A percentile compares a stretch with the other conserved stretches of the same genome.
These are phyloP conservation scores for Penicillium argentinense DNA, from an alignment of 495 filamentous ascomycete genomes.

Conservation along the genomic window DNA sequence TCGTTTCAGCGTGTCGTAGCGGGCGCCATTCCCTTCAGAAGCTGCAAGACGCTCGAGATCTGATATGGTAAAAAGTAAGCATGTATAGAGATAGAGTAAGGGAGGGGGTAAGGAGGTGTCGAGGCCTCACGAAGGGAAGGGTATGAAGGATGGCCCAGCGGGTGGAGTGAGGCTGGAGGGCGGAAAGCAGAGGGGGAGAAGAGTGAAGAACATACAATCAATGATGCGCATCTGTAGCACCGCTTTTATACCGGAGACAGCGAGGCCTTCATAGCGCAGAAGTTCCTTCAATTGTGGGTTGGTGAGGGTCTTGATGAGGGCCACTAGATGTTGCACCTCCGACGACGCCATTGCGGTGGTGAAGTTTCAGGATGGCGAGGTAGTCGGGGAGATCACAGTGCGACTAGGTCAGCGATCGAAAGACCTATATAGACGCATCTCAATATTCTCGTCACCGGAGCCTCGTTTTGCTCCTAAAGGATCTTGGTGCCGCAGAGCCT, in stretches of 20 bases:
- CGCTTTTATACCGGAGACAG: constrained; percentile 77
- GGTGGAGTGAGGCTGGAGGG: not conserved
- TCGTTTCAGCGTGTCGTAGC: constrained; percentile 33
- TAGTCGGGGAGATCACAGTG: constrained; percentile 17
- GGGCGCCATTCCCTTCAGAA: constrained; percentile 31
- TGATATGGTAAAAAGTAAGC: constrained; percentile 17
- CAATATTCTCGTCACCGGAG: constrained; percentile 9
- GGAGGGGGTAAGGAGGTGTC: too few species aligned
- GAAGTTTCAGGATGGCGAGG: not conserved
- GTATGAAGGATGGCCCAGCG: not conserved
- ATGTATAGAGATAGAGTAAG: not conserved
- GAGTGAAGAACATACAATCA: constrained; percentile 57
- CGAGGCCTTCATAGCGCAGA: constrained; percentile 65
- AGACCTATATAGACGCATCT: constrained; percentile 21
- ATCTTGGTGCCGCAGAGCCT: not conserved
- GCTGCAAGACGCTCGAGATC: constrained; percentile 37
- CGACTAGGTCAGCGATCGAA: constrained; percentile 17
- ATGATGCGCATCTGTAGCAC: constrained; percentile 75
- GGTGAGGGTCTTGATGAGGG: constrained; percentile 57
- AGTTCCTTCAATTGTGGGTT: constrained; percentile 75
- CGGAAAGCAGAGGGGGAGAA: constrained; percentile 1
- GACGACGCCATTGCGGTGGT: constrained; percentile 42
- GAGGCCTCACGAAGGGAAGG: not conserved
- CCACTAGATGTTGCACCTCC: constrained; percentile 40
- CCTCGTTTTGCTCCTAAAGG: not conserved